Evolutionary conservation across 805 yeast species (phyloP).

Genomic region (Lipomyces lipofer): DNA sequence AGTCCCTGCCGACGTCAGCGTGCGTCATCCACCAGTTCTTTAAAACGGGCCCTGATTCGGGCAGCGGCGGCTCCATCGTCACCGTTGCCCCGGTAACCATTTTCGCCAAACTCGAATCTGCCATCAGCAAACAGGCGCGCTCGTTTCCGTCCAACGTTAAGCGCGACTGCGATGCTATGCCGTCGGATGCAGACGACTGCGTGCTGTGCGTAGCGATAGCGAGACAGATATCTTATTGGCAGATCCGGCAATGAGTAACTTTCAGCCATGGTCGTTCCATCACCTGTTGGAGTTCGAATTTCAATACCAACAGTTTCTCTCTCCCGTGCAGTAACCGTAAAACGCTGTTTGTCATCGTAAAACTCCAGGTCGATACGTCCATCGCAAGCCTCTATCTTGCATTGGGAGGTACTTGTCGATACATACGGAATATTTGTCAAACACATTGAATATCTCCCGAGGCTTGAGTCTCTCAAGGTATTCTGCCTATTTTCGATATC

Average conservation of each 20-base stretch:
- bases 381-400: constrained; percentile 1
- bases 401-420: constrained; percentile 1
- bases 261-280: background rate
- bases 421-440: background rate
- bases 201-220: constrained; percentile 3
- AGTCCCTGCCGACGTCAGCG: constrained; percentile 1
- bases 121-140: constrained; percentile 11
- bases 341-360: background rate
- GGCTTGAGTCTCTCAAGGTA: no score
- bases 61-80: background rate
- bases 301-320: background rate
- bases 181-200: constrained; percentile 5
- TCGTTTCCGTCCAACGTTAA: constrained; percentile 5
- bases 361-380: background rate
- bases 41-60: background rate
- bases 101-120: constrained; percentile 4
- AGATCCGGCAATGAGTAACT: constrained; percentile 6
- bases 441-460: background rate
- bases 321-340: background rate
- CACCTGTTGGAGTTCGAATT: background rate
- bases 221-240: constrained; percentile 5
- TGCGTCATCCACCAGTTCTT: background rate
- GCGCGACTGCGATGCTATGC: constrained; percentile 1
- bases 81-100: background rate
- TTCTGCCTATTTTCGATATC: no score